Percentiles rank a stretch among this genome's conserved stretches.
Conservation (phyloP, 148 eudicot genomes). For the Drosera capensis region DNA sequence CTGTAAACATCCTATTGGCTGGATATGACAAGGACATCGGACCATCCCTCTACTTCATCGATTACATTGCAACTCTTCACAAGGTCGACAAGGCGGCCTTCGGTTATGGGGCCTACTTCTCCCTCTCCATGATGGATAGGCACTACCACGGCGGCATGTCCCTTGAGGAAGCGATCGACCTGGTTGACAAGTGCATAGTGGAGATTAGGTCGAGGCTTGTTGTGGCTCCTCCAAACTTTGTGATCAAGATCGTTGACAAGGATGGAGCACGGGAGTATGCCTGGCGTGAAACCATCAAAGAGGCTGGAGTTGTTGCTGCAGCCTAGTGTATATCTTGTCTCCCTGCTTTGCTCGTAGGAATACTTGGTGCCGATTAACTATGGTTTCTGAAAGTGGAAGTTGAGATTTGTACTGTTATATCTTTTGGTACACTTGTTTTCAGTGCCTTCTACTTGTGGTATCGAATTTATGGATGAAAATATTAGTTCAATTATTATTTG, state of each 20-base stretch:
- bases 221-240: slow-evolving; percentile 78
- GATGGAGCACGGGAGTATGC: slow-evolving; percentile 66
- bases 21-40: slow-evolving; percentile 77
- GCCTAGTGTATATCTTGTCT: too few relatives aligned
- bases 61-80: slow-evolving; percentile 76
- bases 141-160: slow-evolving; percentile 62
- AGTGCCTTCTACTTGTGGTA: too few relatives aligned
- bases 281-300: slow-evolving; percentile 69
- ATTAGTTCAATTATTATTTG: too few relatives aligned
- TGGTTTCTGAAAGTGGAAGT: too few relatives aligned
- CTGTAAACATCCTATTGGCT: slow-evolving; percentile 62
- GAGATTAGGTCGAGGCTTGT: slow-evolving; percentile 76
- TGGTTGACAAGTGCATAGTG: slow-evolving; percentile 63
- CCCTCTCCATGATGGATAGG: slow-evolving; percentile 84
- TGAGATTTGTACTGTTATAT: too few relatives aligned
- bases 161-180: slow-evolving; percentile 54
- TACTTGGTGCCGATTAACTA: too few relatives aligned
- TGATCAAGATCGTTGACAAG: slow-evolving; percentile 72
- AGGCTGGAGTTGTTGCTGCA: slow-evolving; percentile 23
- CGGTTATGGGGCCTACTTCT: slow-evolving; percentile 72
- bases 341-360: too few relatives aligned
- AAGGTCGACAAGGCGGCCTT: slow-evolving; percentile 78
- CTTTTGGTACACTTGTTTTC: too few relatives aligned
- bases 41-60: slow-evolving; percentile 73
- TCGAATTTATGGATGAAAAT: too few relatives aligned